Conservation (phyloP, 179 eudicot genomes). For the Drosera spatulata region DNA sequence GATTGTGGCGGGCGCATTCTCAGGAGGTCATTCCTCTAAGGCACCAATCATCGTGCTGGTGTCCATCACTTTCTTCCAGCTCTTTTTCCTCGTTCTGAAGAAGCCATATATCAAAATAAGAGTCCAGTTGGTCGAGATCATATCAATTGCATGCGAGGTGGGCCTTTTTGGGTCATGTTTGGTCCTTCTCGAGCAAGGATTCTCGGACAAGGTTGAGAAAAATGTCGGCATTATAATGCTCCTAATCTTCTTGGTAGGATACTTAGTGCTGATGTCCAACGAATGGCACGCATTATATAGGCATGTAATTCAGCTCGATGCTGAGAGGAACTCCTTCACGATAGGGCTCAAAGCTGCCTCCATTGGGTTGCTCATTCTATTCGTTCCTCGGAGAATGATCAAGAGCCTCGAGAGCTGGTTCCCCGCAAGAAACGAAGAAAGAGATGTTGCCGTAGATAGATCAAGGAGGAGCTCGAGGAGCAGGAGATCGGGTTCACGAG, state of each 20-base stretch:
- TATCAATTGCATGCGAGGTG: slow-evolving; percentile 51
- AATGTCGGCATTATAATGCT: slow-evolving; percentile 52
- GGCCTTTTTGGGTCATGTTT: slow-evolving; percentile 43
- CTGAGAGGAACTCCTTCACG: slow-evolving; percentile 30
- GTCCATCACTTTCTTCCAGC: slow-evolving; percentile 70
- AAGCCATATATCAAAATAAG: slow-evolving; percentile 90
- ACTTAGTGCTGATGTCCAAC: slow-evolving; percentile 39
- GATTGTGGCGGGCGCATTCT: slow-evolving; percentile 45
- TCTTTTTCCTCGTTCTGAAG: slow-evolving; percentile 74
- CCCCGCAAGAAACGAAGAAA: slow-evolving; percentile 8
- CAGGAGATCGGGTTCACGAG: slow-evolving; percentile 37
- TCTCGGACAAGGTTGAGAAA: slow-evolving; percentile 24
- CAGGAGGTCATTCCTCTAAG: slow-evolving; percentile 25
- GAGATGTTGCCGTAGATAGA: slow-evolving; percentile 19
- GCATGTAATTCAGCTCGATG: slow-evolving; percentile 52
- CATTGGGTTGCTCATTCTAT: slow-evolving; percentile 40
- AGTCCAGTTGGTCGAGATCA: slow-evolving; percentile 79
- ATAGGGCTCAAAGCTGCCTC: slow-evolving; percentile 40
- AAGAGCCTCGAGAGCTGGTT: slow-evolving; percentile 25
- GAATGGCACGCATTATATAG: slow-evolving; percentile 67
- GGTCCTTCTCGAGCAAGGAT: slow-evolving; percentile 25
- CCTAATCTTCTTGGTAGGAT: slow-evolving; percentile 40
- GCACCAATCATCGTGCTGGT: slow-evolving; percentile 38
- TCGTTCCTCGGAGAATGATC: slow-evolving; percentile 35
- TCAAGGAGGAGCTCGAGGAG: slow-evolving; percentile 25